Evolutionary conservation across 768 basidiomycete genomes (phyloP), one percentile per base, ranked within the genome.

Genomic region (Mycena floridula): DNA sequence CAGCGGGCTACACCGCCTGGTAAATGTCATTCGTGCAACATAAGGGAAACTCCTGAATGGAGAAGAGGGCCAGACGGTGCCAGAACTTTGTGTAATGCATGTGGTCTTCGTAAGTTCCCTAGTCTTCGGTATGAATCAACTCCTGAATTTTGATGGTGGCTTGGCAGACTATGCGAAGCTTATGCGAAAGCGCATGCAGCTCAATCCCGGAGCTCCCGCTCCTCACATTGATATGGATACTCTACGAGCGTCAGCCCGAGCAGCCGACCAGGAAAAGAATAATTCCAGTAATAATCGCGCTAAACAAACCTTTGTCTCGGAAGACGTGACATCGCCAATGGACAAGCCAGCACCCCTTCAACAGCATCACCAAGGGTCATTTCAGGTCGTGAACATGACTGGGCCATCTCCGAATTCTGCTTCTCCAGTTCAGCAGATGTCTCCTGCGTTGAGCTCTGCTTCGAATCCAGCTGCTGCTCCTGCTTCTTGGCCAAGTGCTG

Each of bases 41-140:
- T 89, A 45, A 72, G 83, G 47, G 88, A 90, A 59, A 90, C 88
- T 4, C 88, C 88, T n/a, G 88, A 90, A 60, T 90, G 88, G 88
- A 65, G 88, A 43, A 76, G 87, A 21, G 88, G 88, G 13, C 88
- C 88, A 3, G 88, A 89, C 56, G 88, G 88, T 4, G 87, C 88
- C 21, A 67, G 88, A 56, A 90, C 88, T 7, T 59, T 90, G 54
- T 90, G 88, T 58, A 90, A 89, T 59, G 88, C 88, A 35, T 90
- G 88, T 63, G 88, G 88, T 25, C 64, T 90, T 53, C 88, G 88
- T 90, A 60, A 59, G 84, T 80, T 25, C 25, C 49, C 40, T 20
- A 22, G 23, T 35, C 7, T n/a, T 30, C 41, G 21, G n/a, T n/a
- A 22, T 42, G 18, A 47, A 41, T 28, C 44, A 21, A 32, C 36